Evolutionary conservation across 192 early-diverging fungal species (phyloP).

Genomic region (Chytriomyces hyalinus): DNA sequence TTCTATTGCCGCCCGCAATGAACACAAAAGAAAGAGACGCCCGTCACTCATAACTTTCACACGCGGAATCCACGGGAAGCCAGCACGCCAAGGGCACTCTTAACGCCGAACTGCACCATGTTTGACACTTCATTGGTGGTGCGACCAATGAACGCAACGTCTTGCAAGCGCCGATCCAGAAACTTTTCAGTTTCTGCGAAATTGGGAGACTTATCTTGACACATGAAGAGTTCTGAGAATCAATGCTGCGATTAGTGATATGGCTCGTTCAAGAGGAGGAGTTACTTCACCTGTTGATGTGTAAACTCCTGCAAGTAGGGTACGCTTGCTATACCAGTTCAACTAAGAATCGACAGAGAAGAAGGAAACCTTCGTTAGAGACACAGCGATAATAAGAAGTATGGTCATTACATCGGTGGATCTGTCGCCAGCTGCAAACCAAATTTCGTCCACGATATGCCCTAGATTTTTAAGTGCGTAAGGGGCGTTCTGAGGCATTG

Average conservation of each 20-base stretch:
- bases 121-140: slow-evolving; percentile 35
- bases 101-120: slow-evolving; percentile 37
- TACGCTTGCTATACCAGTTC: slow-evolving; percentile 90
- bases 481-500: slow-evolving; percentile 76
- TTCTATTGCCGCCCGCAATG: no score
- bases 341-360: slow-evolving; percentile 54
- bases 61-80: slow-evolving; percentile 25
- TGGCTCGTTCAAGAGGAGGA: neutral
- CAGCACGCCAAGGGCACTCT: slow-evolving; percentile 35
- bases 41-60: neutral
- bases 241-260: neutral
- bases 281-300: slow-evolving; percentile 64
- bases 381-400: neutral
- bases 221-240: slow-evolving; percentile 84
- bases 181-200: slow-evolving; percentile 77
- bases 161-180: slow-evolving; percentile 77
- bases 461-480: slow-evolving; percentile 71
- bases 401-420: slow-evolving; percentile 70
- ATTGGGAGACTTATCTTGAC: slow-evolving; percentile 80
- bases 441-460: slow-evolving; percentile 82
- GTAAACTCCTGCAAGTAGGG: slow-evolving; percentile 81
- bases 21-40: no score
- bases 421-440: slow-evolving; percentile 84
- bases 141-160: slow-evolving; percentile 65
- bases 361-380: no score